Base-by-base conservation (phyloP, 1,284 basidiomycete genomes). In the Hymenochaete sp. region DNA sequence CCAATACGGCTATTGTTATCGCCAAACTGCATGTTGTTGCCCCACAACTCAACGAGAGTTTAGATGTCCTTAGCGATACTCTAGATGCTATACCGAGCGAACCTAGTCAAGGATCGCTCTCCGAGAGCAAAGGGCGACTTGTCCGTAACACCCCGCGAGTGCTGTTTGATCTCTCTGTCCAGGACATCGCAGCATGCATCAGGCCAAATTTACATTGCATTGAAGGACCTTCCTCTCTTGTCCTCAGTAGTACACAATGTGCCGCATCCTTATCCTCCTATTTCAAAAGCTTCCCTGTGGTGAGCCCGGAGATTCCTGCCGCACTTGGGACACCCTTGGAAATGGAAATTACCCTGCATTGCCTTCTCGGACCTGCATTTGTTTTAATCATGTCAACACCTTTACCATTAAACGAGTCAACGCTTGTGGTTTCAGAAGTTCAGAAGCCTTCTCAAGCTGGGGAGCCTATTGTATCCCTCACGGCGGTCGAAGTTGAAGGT, bases 1-100 rank as follows among this genome's bases (percentile, higher is more conserved):
- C 76, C 3, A 79, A 79, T 55, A 67, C 71, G 4, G 68, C 82
- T 7, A 65, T 79, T 10, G 44, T 82, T 16, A 71, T 71, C n/a
- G 56, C 77, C 16, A 66, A 70, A 21, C 45, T 72, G 24, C 64
- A 61, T n/a, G 45, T 83, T 2, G 65, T 65, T 7, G 62, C 63
- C 4, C 49, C 83, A 4, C 63, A 73, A 32, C 48, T 79, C 10
- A 68, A 68, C 13, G 77, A 79, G 43, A 67, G 65, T 4, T 54
- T 77, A 35, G 75, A 78, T 42, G 64, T 69, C 42, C 49, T 85
- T 7, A 62, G 68, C 24, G 58, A 63, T 24, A 52, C 76, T 7
- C 45, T 77, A 16, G 50, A 48, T 5, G 14, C 29, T 32, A 33
- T 13, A 7, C 25, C 13, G 19, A 5, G 21, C 14, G 13, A n/a